A percentile compares a stretch with the other conserved stretches of the same genome.
Evolutionary conservation across 257 asterid species (phyloP).

Genomic region (Salvia hispanica): DNA sequence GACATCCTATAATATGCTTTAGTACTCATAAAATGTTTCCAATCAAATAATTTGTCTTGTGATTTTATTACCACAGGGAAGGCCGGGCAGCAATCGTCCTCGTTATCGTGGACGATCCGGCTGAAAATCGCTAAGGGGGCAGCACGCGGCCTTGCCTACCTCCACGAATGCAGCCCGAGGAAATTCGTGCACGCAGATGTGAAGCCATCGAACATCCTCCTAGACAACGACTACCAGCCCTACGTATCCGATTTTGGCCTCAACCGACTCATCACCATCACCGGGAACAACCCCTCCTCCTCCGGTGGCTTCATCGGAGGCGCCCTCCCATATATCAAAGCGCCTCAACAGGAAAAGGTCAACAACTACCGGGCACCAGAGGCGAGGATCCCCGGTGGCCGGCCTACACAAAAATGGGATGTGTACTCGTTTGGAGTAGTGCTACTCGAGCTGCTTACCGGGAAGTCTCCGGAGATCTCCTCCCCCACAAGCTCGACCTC

Average conservation of each 20-base stretch:
- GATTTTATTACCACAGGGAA: slow-evolving; percentile 52
- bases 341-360: slow-evolving; percentile 52
- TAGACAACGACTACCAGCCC: slow-evolving; percentile 75
- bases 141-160: slow-evolving; percentile 84
- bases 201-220: slow-evolving; percentile 88
- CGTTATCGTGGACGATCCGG: slow-evolving; percentile 72
- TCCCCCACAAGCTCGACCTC: slow-evolving; percentile 69
- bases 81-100: slow-evolving; percentile 59
- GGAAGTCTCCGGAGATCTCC: slow-evolving; percentile 79
- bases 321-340: slow-evolving; percentile 72
- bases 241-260: slow-evolving; percentile 84
- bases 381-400: slow-evolving; percentile 55
- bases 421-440: slow-evolving; percentile 89
- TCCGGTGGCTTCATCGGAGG: slow-evolving; percentile 93
- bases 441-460: slow-evolving; percentile 75
- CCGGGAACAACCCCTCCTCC: slow-evolving; percentile 80
- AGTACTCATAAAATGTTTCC: neutral
- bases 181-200: slow-evolving; percentile 86
- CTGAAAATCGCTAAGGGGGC: slow-evolving; percentile 70
- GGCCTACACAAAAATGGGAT: slow-evolving; percentile 97
- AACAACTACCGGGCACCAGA: slow-evolving; percentile 84
- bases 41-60: slow-evolving; percentile 15
- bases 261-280: slow-evolving; percentile 80
- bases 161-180: slow-evolving; percentile 94
- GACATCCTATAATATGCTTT: too few species aligned